Conservation (phyloP, 2,329 filamentous ascomycete genomes). For the Pezicula rhizophila region DNA sequence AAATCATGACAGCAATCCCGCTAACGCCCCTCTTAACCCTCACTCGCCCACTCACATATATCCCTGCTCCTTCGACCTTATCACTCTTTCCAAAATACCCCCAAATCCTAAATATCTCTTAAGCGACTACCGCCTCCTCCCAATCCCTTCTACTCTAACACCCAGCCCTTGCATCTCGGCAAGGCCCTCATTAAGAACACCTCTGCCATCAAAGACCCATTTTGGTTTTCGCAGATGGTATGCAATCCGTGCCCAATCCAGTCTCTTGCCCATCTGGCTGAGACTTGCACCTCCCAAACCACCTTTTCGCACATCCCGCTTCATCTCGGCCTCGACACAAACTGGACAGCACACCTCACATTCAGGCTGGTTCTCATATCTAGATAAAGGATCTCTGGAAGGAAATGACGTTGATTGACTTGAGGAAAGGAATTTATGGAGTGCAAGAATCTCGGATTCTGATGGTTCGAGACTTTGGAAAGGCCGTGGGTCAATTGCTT, state of each 20-base stretch:
- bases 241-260: conserved; percentile 41
- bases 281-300: conserved; percentile 8
- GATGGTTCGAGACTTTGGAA: conserved; percentile 15
- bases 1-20: no score
- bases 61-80: no score
- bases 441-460: conserved; percentile 14
- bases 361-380: conserved; percentile 16
- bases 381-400: conserved; percentile 16
- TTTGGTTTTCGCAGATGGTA: conserved; percentile 38
- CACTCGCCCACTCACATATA: no score
- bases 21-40: no score
- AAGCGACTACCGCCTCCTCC: not conserved
- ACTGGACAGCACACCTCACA: conserved; percentile 27
- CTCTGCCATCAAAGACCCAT: conserved; percentile 42
- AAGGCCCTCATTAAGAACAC: conserved; percentile 21
- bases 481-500: conserved; percentile 15
- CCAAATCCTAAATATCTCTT: no score
- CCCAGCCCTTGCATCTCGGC: conserved; percentile 24
- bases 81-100: no score
- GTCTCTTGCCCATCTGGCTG: conserved; percentile 22
- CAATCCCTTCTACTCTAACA: conserved; percentile 24
- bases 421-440: conserved; percentile 11
- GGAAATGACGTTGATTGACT: not conserved
- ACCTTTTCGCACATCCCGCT: not conserved
- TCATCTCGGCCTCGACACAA: conserved; percentile 27